Percentiles rank a stretch among this genome's conserved stretches.
Evolutionary conservation across 2,329 filamentous ascomycete genomes (phyloP).

Genomic region (Trichoderma sp.): DNA sequence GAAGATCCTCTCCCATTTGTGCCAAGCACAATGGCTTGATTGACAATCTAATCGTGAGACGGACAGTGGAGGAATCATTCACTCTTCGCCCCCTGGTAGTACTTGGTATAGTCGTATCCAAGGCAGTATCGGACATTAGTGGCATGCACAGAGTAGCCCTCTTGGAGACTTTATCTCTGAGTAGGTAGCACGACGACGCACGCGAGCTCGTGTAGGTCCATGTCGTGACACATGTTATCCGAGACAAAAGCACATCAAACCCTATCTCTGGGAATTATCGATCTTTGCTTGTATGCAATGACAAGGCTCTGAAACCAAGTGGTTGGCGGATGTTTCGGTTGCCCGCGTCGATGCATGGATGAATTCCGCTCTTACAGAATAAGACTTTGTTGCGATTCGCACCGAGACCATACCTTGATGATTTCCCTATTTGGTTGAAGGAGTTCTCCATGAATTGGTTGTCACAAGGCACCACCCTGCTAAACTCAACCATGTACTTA

Average conservation of each 20-base stretch:
- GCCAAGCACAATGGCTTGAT: not conserved
- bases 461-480: not conserved
- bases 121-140: not conserved
- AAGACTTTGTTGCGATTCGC: constrained; percentile 12
- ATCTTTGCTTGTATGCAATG: not conserved
- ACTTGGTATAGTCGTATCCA: not conserved
- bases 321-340: constrained; percentile 20
- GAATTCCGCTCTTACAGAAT: not conserved
- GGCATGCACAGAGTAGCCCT: not conserved
- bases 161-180: not conserved
- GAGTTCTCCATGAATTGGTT: not conserved
- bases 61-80: not conserved
- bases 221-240: constrained; percentile 17
- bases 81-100: not conserved
- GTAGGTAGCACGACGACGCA: constrained; percentile 18
- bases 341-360: not conserved
- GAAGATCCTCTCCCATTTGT: not conserved
- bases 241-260: constrained; percentile 21
- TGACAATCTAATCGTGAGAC: constrained; percentile 1
- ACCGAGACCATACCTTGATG: not conserved
- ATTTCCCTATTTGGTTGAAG: not conserved
- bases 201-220: constrained; percentile 20
- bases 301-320: constrained; percentile 16
- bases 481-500: not conserved
- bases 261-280: constrained; percentile 17